Percentiles rank a stretch among this genome's conserved stretches.
Evolutionary conservation across 148 eudicot species (phyloP).

Genomic region (Dianthus caryophyllus): DNA sequence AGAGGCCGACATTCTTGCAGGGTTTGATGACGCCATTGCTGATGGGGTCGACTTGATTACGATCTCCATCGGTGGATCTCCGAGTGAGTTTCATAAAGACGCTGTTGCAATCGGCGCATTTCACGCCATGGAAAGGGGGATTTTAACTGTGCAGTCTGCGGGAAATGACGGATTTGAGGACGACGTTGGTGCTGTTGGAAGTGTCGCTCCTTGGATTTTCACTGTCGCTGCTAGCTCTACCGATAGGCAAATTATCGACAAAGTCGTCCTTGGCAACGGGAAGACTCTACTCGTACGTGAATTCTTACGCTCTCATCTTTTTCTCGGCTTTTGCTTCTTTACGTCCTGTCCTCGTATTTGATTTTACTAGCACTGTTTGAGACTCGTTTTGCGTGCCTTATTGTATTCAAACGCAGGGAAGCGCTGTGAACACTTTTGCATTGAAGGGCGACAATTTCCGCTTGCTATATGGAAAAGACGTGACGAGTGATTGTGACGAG

Average conservation of each 20-base stretch:
- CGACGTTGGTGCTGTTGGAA: background rate
- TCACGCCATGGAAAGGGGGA: slow-evolving; percentile 39
- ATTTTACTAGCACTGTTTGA: background rate
- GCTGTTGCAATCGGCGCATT: slow-evolving; percentile 33
- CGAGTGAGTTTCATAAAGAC: slow-evolving; percentile 1
- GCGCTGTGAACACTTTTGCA: slow-evolving; percentile 28
- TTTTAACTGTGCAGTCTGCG: slow-evolving; percentile 35
- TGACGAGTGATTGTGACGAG: slow-evolving; percentile 6
- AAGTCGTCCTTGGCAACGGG: slow-evolving; percentile 32
- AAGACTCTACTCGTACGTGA: slow-evolving; percentile 23
- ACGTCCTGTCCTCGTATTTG: background rate
- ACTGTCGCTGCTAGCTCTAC: slow-evolving; percentile 35
- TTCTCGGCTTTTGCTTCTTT: background rate
- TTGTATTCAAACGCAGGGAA: slow-evolving; percentile 30
- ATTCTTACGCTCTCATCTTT: background rate
- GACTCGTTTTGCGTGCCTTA: background rate
- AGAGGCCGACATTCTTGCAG: slow-evolving; percentile 27
- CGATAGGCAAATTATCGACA: slow-evolving; percentile 22
- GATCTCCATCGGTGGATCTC: slow-evolving; percentile 27
- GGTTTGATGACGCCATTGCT: slow-evolving; percentile 49
- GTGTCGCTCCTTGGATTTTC: slow-evolving; percentile 52
- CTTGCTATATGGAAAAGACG: slow-evolving; percentile 31
- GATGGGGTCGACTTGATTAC: slow-evolving; percentile 63
- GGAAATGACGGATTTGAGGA: slow-evolving; percentile 32
- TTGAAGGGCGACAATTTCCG: slow-evolving; percentile 29